Evolutionary conservation across 169 alveolate species (phyloP).

Genomic region (Blepharisma undulans): DNA sequence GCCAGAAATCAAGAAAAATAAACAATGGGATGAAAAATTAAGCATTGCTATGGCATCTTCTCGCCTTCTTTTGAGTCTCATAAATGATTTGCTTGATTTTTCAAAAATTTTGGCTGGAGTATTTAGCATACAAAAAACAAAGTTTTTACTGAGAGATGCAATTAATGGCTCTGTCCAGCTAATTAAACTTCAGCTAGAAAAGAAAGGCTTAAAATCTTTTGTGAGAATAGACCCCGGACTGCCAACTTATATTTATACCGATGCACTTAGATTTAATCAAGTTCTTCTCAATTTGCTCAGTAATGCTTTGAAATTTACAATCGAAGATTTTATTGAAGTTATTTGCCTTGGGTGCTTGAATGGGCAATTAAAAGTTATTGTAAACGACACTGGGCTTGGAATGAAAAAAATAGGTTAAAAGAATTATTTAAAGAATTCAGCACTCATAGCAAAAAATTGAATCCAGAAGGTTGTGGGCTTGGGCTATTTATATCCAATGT

Average conservation of each 20-base stretch:
- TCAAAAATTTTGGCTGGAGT: slow-evolving; percentile 7
- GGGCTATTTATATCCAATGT: slow-evolving; percentile 4
- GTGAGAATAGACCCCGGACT: not conserved
- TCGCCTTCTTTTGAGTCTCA: not conserved
- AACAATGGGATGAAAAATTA: not conserved
- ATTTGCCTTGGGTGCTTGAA: too few species aligned
- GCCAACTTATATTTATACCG: slow-evolving; percentile 5
- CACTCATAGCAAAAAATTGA: not conserved
- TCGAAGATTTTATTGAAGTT: not conserved
- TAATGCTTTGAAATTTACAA: not conserved
- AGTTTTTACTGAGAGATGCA: not conserved
- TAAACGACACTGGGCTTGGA: slow-evolving; percentile 12
- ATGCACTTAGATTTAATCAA: not conserved
- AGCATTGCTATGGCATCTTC: not conserved
- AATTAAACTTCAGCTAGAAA: not conserved
- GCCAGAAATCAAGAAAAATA: not conserved
- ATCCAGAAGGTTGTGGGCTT: slow-evolving; percentile 7
- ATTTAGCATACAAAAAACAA: not conserved
- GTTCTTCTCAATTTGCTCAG: slow-evolving; percentile 1
- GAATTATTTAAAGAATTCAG: not conserved
- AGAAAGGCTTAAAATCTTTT: not conserved
- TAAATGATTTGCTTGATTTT: slow-evolving; percentile 24
- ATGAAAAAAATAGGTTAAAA: not conserved
- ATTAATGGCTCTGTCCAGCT: not conserved
- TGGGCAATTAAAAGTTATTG: not conserved